Conservation (phyloP, 2,329 filamentous ascomycete genomes). For the Chrysoporthe deuterocubensis region DNA sequence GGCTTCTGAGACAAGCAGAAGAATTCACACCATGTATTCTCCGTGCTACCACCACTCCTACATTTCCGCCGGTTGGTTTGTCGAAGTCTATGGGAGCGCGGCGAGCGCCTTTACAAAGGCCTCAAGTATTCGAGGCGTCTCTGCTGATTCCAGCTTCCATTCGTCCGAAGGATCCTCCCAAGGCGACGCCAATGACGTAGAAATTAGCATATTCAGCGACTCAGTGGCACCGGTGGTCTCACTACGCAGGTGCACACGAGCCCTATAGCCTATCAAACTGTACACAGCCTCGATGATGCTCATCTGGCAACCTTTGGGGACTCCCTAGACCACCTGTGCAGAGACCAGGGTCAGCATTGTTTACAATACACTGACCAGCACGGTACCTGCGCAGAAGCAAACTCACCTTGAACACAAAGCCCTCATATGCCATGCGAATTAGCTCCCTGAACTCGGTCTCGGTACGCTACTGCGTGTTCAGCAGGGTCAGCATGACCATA, state of each 20-base stretch:
- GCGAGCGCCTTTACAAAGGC: neutral
- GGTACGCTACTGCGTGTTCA: constrained; percentile 50
- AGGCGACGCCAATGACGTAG: neutral
- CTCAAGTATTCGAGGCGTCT: neutral
- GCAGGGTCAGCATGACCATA: constrained; percentile 47
- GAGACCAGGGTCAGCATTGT: neutral
- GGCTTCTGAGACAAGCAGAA: too few relatives aligned
- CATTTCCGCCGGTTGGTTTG: too few relatives aligned
- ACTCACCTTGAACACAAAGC: constrained; percentile 43
- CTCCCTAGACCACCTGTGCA: constrained; percentile 31
- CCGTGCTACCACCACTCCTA: too few relatives aligned
- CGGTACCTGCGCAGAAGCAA: neutral
- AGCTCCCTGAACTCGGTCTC: constrained; percentile 47
- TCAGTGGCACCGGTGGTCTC: neutral
- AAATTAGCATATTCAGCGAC: neutral
- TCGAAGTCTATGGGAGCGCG: neutral
- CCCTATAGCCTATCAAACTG: too few relatives aligned
- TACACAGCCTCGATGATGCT: constrained; percentile 41
- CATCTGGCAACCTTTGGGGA: constrained; percentile 38
- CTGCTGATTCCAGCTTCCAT: neutral
- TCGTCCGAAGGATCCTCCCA: neutral
- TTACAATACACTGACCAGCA: neutral
- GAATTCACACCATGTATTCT: too few relatives aligned
- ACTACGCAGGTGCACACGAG: neutral
- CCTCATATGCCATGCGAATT: constrained; percentile 43